These are phyloP conservation scores for Taphrina pruni DNA, from an alignment of 1,139 yeast genomes.

Conservation along the genomic window DNA sequence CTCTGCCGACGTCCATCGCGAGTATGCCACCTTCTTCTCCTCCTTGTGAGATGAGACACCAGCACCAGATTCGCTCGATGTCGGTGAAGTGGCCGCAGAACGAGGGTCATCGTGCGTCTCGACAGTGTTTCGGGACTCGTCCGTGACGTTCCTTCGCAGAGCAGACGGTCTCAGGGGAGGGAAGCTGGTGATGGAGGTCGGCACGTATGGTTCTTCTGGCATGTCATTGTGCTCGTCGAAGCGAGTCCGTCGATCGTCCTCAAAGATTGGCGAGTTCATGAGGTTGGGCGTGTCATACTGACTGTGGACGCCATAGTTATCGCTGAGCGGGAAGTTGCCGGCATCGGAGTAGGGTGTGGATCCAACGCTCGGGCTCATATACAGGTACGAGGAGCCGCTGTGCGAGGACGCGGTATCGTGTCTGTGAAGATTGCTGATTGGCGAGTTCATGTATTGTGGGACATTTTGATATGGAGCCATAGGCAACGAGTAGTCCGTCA, in stretches of 20 bases:
- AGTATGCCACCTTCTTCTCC: slow-evolving; percentile 23
- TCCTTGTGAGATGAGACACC: slow-evolving; percentile 15
- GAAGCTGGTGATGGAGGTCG: slow-evolving; percentile 24
- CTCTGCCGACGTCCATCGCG: slow-evolving; percentile 38
- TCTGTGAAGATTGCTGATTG: background rate
- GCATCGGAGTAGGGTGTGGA: slow-evolving; percentile 37
- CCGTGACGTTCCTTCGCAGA: background rate
- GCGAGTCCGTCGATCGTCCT: slow-evolving; percentile 9
- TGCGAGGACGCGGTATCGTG: slow-evolving; percentile 2
- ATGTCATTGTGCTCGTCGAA: slow-evolving; percentile 26
- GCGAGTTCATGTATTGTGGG: slow-evolving; percentile 23
- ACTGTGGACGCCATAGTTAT: slow-evolving; percentile 17
- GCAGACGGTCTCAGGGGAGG: slow-evolving; percentile 30
- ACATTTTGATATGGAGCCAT: background rate
- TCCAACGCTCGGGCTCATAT: slow-evolving; percentile 31
- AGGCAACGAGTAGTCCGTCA: background rate
- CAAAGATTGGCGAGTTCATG: slow-evolving; percentile 35
- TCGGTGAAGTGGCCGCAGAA: slow-evolving; percentile 17
- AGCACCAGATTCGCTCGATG: slow-evolving; percentile 11
- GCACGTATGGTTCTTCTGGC: slow-evolving; percentile 40
- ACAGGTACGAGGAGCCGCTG: slow-evolving; percentile 27
- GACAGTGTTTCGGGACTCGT: background rate
- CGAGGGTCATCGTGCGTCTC: slow-evolving; percentile 10
- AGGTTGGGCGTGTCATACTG: slow-evolving; percentile 9
- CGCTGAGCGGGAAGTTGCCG: slow-evolving; percentile 28